Percentiles rank a stretch among this genome's conserved stretches.
Evolutionary conservation across 495 filamentous ascomycete genomes (phyloP).

Genomic region (Aspergillus taichungensis): DNA sequence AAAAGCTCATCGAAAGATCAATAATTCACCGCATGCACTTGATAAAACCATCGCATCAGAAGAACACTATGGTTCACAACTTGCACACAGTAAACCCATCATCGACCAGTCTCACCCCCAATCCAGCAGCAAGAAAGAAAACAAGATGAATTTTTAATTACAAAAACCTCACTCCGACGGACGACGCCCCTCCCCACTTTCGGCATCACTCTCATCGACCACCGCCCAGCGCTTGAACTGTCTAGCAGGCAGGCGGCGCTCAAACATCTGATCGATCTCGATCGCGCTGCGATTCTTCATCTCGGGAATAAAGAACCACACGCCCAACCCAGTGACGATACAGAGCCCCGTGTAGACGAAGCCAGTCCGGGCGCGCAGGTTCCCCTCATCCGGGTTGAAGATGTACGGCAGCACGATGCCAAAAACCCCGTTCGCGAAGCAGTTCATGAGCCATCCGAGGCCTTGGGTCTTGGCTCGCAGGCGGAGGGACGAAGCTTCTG

Average conservation of each 20-base stretch:
- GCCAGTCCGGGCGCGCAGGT: conserved; percentile 22
- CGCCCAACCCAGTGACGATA: conserved; percentile 7
- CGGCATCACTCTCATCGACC: neutral
- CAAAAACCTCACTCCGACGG: too few relatives aligned
- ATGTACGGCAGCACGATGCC: conserved; percentile 26
- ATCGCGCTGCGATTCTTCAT: conserved; percentile 24
- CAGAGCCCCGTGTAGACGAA: conserved; percentile 26
- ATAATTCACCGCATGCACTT: too few relatives aligned
- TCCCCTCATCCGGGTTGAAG: conserved; percentile 24
- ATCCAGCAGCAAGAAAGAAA: too few relatives aligned
- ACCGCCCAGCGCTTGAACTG: conserved; percentile 15
- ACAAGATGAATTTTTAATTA: too few relatives aligned
- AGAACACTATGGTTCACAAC: too few relatives aligned
- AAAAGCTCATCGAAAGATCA: too few relatives aligned
- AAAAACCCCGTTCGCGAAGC: conserved; percentile 17
- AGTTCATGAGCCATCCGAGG: conserved; percentile 24
- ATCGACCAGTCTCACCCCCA: too few relatives aligned
- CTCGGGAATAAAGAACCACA: conserved; percentile 24
- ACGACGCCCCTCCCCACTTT: too few relatives aligned
- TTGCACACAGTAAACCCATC: too few relatives aligned
- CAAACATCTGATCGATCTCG: conserved; percentile 32
- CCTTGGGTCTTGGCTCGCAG: conserved; percentile 28
- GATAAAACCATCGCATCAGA: too few relatives aligned
- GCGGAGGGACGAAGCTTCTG: conserved; percentile 24
- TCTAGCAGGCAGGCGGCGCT: conserved; percentile 10